phyloP scores from a whole-genome alignment of 1,284 basidiomycete genomes.

The Pholiota adiposa region DNA sequence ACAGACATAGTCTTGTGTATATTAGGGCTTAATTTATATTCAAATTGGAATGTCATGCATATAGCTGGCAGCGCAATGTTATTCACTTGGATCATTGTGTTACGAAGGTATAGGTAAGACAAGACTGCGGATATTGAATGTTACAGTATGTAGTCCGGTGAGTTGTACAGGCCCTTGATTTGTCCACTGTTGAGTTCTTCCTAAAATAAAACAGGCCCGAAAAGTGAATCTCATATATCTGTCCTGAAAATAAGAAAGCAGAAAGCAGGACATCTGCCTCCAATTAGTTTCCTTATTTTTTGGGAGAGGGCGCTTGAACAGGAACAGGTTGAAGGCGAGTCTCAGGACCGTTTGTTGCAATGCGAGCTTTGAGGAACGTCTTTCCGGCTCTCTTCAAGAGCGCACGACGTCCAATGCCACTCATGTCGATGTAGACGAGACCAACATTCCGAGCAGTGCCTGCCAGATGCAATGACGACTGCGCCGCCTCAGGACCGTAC shows the following conservation, averaged over 20 bases:
- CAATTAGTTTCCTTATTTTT: background rate
- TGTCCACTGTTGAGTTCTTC: too few species aligned
- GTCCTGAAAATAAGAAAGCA: background rate
- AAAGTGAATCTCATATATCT: too few species aligned
- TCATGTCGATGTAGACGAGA: constrained; percentile 78
- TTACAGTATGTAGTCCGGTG: too few species aligned
- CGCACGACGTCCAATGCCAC: constrained; percentile 71
- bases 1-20: constrained; percentile 2
- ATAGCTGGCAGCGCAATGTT: too few species aligned
- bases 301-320: background rate
- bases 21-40: constrained; percentile 8
- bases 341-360: constrained; percentile 15
- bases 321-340: background rate
- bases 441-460: constrained; percentile 74
- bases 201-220: too few species aligned
- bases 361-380: constrained; percentile 49
- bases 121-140: too few species aligned
- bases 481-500: constrained; percentile 66
- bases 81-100: too few species aligned
- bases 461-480: constrained; percentile 56
- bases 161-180: too few species aligned
- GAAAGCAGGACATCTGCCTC: background rate
- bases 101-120: too few species aligned
- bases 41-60: background rate
- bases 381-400: constrained; percentile 65